Evolutionary conservation across 148 eudicot species (phyloP).

Genomic region (Pharnaceum exiguum): DNA sequence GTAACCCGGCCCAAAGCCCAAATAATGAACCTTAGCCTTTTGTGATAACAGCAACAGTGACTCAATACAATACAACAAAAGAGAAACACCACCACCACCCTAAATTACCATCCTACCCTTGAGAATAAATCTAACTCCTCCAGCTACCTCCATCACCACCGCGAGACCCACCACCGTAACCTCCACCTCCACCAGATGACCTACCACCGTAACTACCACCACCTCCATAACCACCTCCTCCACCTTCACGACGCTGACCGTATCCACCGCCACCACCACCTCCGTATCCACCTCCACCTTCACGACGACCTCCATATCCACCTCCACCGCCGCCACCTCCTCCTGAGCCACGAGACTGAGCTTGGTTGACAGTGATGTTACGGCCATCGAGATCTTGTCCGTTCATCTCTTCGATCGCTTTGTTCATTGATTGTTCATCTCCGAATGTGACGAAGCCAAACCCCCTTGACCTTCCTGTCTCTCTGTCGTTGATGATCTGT

Average conservation of each 20-base stretch:
- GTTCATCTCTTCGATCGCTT: slow-evolving; percentile 75
- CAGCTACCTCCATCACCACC: slow-evolving; percentile 36
- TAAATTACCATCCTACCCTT: slow-evolving; percentile 19
- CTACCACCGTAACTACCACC: slow-evolving; percentile 28
- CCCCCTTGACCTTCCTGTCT: slow-evolving; percentile 83
- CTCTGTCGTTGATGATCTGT: slow-evolving; percentile 76
- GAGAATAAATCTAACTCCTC: too few species aligned
- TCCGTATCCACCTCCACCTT: slow-evolving; percentile 18
- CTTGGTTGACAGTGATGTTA: slow-evolving; percentile 79
- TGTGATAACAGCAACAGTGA: slow-evolving; percentile 10
- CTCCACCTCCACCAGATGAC: slow-evolving; percentile 27
- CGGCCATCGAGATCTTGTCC: slow-evolving; percentile 76
- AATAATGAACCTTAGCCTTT: too few species aligned
- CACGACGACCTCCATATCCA: slow-evolving; percentile 17
- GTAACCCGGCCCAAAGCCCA: slow-evolving; percentile 44
- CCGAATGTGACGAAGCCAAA: slow-evolving; percentile 81
- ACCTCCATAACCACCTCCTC: slow-evolving; percentile 21
- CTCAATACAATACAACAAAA: neutral
- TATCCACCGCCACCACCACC: slow-evolving; percentile 20
- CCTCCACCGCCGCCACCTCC: slow-evolving; percentile 40
- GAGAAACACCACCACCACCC: slow-evolving; percentile 5
- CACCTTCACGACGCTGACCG: slow-evolving; percentile 22
- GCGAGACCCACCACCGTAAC: slow-evolving; percentile 15
- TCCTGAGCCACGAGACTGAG: slow-evolving; percentile 79
- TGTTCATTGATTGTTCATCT: slow-evolving; percentile 52